Evolutionary conservation across 2,329 filamentous ascomycete species (phyloP).

Genomic region (Diaporthe eres): DNA sequence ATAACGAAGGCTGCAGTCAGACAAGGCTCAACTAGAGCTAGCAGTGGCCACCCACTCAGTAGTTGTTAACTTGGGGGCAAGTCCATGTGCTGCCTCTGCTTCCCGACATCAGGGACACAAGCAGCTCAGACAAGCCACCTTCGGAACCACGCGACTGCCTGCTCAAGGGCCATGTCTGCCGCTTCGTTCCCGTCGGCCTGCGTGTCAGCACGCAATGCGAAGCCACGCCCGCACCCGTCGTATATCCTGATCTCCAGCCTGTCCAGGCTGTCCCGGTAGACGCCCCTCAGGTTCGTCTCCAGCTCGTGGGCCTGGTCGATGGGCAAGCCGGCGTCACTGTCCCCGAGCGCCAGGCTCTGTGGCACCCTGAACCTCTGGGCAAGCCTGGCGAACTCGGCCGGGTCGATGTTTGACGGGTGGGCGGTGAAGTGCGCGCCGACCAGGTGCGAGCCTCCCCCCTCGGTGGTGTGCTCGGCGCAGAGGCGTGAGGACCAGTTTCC

Average conservation of each 20-base stretch:
- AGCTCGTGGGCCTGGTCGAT: conserved; percentile 38
- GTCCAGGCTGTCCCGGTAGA: conserved; percentile 34
- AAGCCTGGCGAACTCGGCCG: conserved; percentile 49
- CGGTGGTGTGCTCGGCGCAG: conserved; percentile 44
- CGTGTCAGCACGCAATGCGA: conserved; percentile 45
- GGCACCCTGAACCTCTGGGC: conserved; percentile 43
- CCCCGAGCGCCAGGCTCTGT: conserved; percentile 45
- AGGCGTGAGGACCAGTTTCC: conserved; percentile 52
- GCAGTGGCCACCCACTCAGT: too few species aligned
- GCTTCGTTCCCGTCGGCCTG: conserved; percentile 36
- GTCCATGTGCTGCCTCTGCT: background rate
- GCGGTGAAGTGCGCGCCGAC: conserved; percentile 54
- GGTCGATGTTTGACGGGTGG: conserved; percentile 53
- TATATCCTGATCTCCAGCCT: conserved; percentile 42
- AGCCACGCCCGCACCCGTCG: conserved; percentile 46
- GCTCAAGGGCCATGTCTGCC: conserved; percentile 37
- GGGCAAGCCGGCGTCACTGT: conserved; percentile 43
- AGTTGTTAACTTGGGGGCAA: too few species aligned
- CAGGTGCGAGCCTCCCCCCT: conserved; percentile 47
- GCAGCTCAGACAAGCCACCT: conserved; percentile 26
- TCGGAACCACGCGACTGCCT: conserved; percentile 39
- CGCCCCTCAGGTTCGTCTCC: conserved; percentile 41
- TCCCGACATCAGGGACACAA: background rate
- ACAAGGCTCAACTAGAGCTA: background rate
- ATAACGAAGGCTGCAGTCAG: too few species aligned